Conservation (phyloP, 1,139 yeast species). For the Pichia sp. region DNA sequence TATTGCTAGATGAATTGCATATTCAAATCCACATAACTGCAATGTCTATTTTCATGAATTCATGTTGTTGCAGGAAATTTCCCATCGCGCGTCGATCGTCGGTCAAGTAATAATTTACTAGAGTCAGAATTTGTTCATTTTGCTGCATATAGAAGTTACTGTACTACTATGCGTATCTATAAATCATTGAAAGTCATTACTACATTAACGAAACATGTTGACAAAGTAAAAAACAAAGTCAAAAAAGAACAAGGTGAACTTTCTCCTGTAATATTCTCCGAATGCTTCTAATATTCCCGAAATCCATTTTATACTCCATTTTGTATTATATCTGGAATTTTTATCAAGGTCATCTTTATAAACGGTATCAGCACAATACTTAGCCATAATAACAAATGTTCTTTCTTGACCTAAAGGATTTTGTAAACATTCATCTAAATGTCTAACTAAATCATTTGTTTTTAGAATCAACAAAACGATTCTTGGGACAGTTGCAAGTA, state of each 20-base stretch:
- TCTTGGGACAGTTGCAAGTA: slow-evolving; percentile 76
- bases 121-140: no score
- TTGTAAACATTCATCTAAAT: slow-evolving; percentile 74
- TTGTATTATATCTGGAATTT: slow-evolving; percentile 31
- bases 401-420: slow-evolving; percentile 85
- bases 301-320: slow-evolving; percentile 39
- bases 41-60: no score
- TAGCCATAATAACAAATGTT: slow-evolving; percentile 82
- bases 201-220: neutral
- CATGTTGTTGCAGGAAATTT: no score
- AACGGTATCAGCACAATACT: slow-evolving; percentile 79
- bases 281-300: slow-evolving; percentile 35
- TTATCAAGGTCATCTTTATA: slow-evolving; percentile 55
- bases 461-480: slow-evolving; percentile 80
- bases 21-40: no score
- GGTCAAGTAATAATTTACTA: no score
- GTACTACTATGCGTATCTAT: no score
- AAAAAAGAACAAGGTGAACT: slow-evolving; percentile 48
- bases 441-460: slow-evolving; percentile 89
- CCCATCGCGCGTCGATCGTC: no score
- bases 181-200: no score
- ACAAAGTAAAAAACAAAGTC: slow-evolving; percentile 38
- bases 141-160: no score
- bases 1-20: neutral
- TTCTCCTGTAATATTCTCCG: slow-evolving; percentile 45